Conservation (phyloP, 148 eudicot species). For the Drosera capensis region DNA sequence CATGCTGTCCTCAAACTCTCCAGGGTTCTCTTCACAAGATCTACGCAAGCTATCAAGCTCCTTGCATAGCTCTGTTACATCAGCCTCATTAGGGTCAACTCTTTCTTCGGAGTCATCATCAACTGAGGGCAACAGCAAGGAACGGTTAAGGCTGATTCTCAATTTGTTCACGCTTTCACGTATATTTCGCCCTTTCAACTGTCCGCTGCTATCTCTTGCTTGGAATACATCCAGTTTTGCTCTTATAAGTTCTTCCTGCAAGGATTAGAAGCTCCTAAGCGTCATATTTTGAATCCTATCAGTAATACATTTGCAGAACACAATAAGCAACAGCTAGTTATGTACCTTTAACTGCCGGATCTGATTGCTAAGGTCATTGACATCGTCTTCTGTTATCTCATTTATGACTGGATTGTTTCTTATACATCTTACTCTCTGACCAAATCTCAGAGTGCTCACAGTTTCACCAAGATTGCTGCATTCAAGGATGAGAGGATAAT, state of each 20-base stretch:
- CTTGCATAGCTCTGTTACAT: slow-evolving; percentile 44
- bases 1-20: slow-evolving; percentile 33
- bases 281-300: too few species aligned
- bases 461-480: slow-evolving; percentile 59
- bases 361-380: slow-evolving; percentile 81
- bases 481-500: slow-evolving; percentile 5
- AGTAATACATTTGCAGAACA: too few species aligned
- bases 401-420: slow-evolving; percentile 76
- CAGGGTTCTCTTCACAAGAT: slow-evolving; percentile 29
- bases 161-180: slow-evolving; percentile 79
- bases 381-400: slow-evolving; percentile 92
- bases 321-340: neutral
- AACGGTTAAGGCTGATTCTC: slow-evolving; percentile 76
- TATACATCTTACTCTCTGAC: slow-evolving; percentile 47
- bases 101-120: slow-evolving; percentile 46
- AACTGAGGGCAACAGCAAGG: slow-evolving; percentile 47
- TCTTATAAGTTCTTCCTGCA: slow-evolving; percentile 76
- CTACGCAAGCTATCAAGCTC: slow-evolving; percentile 40
- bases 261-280: too few species aligned
- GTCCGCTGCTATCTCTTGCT: slow-evolving; percentile 22
- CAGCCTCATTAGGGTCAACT: slow-evolving; percentile 38
- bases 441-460: slow-evolving; percentile 83
- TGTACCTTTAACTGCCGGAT: slow-evolving; percentile 86
- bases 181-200: slow-evolving; percentile 28
- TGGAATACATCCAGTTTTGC: slow-evolving; percentile 38